phyloP scores from a whole-genome alignment of 441 rosid species.

The Hura crepitans region DNA sequence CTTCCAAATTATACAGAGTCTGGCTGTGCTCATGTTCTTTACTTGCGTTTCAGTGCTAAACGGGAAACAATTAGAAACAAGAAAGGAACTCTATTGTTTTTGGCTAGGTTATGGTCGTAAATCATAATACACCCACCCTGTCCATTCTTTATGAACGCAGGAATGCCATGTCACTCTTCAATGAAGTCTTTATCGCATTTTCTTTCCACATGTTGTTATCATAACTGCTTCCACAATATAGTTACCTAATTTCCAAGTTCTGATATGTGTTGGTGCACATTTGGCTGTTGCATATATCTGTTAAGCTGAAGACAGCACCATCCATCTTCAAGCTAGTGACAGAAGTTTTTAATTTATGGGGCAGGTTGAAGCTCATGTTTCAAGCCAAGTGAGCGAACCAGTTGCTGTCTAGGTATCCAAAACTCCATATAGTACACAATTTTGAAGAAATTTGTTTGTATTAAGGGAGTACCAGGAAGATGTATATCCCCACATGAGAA shows the following conservation, averaged over 20 bases:
- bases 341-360: slow-evolving; percentile 27
- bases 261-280: slow-evolving; percentile 14
- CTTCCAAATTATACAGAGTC: neutral
- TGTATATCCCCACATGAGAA: slow-evolving; percentile 2
- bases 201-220: neutral
- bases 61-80: neutral
- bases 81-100: neutral
- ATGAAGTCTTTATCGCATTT: neutral
- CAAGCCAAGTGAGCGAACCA: slow-evolving; percentile 52
- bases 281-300: slow-evolving; percentile 25
- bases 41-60: neutral
- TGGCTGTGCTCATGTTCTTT: neutral
- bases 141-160: neutral
- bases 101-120: neutral
- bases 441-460: slow-evolving; percentile 42
- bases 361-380: slow-evolving; percentile 47
- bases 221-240: neutral
- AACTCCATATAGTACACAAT: slow-evolving; percentile 16
- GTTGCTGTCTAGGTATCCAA: slow-evolving; percentile 47
- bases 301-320: slow-evolving; percentile 26
- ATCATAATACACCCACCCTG: neutral
- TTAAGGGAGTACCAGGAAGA: slow-evolving; percentile 30
- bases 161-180: too few relatives aligned
- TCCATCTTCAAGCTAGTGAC: slow-evolving; percentile 32
- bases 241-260: neutral